phyloP scores from a whole-genome alignment of 2,329 filamentous ascomycete genomes.

The Colletotrichum theobromicola region DNA sequence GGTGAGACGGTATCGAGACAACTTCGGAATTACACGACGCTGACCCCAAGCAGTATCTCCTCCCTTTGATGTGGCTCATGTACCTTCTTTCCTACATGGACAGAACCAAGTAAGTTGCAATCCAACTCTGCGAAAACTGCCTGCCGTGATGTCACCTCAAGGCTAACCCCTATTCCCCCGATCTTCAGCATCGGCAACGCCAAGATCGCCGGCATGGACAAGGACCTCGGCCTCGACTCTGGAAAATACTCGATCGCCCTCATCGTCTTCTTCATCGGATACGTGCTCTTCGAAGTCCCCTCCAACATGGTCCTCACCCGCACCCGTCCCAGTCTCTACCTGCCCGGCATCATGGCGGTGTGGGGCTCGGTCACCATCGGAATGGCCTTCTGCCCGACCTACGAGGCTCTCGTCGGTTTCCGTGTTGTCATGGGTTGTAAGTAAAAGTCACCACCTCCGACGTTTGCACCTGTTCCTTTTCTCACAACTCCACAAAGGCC shows the following conservation, averaged over 20 bases:
- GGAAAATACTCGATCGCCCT: slow-evolving; percentile 65
- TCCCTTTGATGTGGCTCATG: slow-evolving; percentile 57
- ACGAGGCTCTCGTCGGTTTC: slow-evolving; percentile 31
- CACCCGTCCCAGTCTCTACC: slow-evolving; percentile 66
- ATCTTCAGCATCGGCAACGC: slow-evolving; percentile 54
- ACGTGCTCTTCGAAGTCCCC: slow-evolving; percentile 67
- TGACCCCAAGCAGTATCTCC: slow-evolving; percentile 22
- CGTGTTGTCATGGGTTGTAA: slow-evolving; percentile 52
- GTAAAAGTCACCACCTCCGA: not conserved
- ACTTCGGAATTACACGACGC: not conserved
- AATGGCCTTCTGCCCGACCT: slow-evolving; percentile 33
- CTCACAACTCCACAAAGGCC: slow-evolving; percentile 49
- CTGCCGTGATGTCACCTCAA: not conserved
- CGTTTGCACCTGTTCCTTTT: not conserved
- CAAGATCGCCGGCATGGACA: slow-evolving; percentile 54
- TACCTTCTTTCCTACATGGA: slow-evolving; percentile 65
- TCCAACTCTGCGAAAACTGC: not conserved
- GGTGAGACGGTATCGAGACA: not conserved
- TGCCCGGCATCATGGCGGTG: slow-evolving; percentile 69
- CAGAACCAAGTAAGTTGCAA: slow-evolving; percentile 47
- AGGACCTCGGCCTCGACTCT: slow-evolving; percentile 57
- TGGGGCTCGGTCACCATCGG: slow-evolving; percentile 35
- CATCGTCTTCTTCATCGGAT: slow-evolving; percentile 72
- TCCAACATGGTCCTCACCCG: slow-evolving; percentile 71
- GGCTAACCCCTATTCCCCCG: not conserved